A percentile compares a stretch with the other conserved stretches of the same genome.
phyloP scores from a whole-genome alignment of 331 rosid species.

The Malus hybrid region DNA sequence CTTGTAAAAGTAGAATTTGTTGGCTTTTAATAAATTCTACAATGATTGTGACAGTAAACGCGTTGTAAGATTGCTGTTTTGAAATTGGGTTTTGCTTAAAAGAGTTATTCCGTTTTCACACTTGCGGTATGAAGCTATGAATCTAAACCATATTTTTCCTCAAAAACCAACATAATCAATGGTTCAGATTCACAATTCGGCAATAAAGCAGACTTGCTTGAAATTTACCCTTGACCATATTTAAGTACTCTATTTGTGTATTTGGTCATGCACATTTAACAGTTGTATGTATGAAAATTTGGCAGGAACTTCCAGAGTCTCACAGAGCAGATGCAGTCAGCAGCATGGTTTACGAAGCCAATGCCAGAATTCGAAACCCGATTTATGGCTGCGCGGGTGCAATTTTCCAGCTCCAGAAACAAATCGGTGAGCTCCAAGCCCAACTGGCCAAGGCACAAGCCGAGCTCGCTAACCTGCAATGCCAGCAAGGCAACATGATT shows the following conservation, averaged over 20 bases:
- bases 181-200: background rate
- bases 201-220: background rate
- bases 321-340: constrained; percentile 98
- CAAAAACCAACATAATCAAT: background rate
- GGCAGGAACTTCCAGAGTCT: constrained; percentile 77
- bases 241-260: too few species aligned
- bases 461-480: constrained; percentile 63
- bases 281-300: background rate
- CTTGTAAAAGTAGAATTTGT: background rate
- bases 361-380: constrained; percentile 84
- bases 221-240: background rate
- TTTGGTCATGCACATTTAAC: background rate
- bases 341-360: constrained; percentile 96
- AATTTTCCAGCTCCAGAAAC: constrained; percentile 86
- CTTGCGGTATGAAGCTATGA: too few species aligned
- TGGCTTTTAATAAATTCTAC: background rate
- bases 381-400: constrained; percentile 92
- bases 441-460: constrained; percentile 88
- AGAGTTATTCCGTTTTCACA: too few species aligned
- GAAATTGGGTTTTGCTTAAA: too few species aligned
- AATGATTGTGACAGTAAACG: background rate
- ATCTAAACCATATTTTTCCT: too few species aligned
- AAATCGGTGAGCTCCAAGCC: constrained; percentile 77
- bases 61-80: background rate
- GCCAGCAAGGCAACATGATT: constrained; percentile 69